Percentiles rank a stretch among this genome's conserved stretches.
phyloP scores from a whole-genome alignment of 139 green algal species.

The Chlamydomonas eustigma region DNA sequence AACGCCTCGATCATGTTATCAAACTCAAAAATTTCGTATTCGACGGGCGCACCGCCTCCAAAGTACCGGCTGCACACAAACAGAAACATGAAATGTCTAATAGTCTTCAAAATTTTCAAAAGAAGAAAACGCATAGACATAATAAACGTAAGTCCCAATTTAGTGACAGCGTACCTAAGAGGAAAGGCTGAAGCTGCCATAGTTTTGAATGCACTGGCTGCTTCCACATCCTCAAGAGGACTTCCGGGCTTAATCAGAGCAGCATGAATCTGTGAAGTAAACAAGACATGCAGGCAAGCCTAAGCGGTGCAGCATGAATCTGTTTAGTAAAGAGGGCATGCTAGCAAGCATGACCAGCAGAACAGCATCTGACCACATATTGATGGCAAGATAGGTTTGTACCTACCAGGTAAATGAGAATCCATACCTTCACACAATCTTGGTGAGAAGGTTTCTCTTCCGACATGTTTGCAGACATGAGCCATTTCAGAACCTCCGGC shows the following conservation, averaged over 20 bases:
- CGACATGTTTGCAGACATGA: no score
- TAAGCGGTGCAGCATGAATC: background rate
- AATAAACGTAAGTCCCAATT: background rate
- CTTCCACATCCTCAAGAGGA: slow-evolving; percentile 15
- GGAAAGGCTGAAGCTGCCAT: slow-evolving; percentile 28
- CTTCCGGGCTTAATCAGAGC: slow-evolving; percentile 11
- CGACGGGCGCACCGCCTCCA: slow-evolving; percentile 30
- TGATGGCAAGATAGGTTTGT: no score
- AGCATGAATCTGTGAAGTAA: background rate
- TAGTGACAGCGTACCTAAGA: background rate
- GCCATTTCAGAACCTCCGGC: no score
- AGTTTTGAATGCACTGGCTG: slow-evolving; percentile 45
- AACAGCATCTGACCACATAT: background rate
- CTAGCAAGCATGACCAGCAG: background rate
- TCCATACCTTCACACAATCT: background rate
- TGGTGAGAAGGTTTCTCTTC: no score
- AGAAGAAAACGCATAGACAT: background rate
- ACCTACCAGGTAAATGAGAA: no score
- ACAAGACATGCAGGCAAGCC: background rate
- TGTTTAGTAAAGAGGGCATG: background rate
- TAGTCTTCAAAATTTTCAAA: background rate
- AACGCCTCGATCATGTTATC: slow-evolving; percentile 34
- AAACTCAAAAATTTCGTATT: slow-evolving; percentile 16
- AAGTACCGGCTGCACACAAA: slow-evolving; percentile 48
- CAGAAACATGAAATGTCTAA: slow-evolving; percentile 48